Evolutionary conservation across 371 early-diverging fungal genomes (phyloP).

Genomic region (Actinomortierella wolfii): DNA sequence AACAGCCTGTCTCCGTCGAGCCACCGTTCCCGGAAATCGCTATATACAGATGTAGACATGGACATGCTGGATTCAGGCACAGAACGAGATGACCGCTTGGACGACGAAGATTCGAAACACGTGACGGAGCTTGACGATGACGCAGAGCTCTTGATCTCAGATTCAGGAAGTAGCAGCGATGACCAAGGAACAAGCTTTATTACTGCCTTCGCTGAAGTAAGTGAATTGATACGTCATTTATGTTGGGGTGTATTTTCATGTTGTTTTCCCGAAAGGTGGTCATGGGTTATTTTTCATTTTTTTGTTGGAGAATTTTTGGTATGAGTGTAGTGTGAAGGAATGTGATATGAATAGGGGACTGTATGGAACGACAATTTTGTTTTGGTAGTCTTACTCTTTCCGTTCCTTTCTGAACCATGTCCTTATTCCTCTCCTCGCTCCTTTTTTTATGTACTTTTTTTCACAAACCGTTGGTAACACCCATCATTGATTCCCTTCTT

Average conservation of each 20-base stretch:
- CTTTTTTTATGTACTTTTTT: background rate
- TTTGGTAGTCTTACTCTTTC: background rate
- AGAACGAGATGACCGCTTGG: slow-evolving; percentile 7
- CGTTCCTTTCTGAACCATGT: background rate
- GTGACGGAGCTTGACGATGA: background rate
- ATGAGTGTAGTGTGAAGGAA: no score
- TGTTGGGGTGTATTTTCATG: no score
- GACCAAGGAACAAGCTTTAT: slow-evolving; percentile 14
- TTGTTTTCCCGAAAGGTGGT: no score
- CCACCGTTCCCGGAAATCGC: slow-evolving; percentile 6
- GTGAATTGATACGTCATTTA: slow-evolving; percentile 4
- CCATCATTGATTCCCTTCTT: no score
- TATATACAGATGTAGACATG: slow-evolving; percentile 15
- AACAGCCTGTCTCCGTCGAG: no score
- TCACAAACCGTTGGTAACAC: no score
- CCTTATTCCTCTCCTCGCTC: background rate
- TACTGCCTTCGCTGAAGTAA: slow-evolving; percentile 19
- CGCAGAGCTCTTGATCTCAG: background rate
- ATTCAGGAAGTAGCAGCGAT: background rate
- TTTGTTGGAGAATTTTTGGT: no score
- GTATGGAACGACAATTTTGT: no score
- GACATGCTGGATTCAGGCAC: slow-evolving; percentile 20
- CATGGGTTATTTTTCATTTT: no score
- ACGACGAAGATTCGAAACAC: slow-evolving; percentile 2
- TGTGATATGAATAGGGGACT: no score